A percentile compares a stretch with the other conserved stretches of the same genome.
Conservation (phyloP, 2,329 filamentous ascomycete species). For the Davidsoniella neocaledoniae region DNA sequence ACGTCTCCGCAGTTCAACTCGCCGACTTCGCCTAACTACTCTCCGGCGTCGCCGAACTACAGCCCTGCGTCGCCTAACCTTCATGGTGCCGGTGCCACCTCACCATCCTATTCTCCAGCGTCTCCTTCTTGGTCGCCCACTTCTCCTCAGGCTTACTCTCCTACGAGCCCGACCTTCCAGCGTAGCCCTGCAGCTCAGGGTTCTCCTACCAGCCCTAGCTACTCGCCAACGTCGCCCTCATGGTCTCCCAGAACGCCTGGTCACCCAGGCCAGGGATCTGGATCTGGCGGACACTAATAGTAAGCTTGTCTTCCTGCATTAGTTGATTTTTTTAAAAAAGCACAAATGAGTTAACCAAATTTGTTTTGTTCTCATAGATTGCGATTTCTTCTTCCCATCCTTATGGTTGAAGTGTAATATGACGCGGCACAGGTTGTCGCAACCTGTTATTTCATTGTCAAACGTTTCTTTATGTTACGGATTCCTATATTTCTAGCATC, state of each 20-base stretch:
- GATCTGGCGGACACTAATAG: conserved; percentile 25
- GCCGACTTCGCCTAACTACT: conserved; percentile 58
- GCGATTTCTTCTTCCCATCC: conserved; percentile 1
- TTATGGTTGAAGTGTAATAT: conserved; percentile 2
- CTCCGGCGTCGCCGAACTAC: conserved; percentile 54
- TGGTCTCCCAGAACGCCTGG: conserved; percentile 31
- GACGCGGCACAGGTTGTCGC: conserved; percentile 6
- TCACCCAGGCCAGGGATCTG: conserved; percentile 17
- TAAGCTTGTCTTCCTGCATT: conserved; percentile 8
- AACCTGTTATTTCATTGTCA: conserved; percentile 3
- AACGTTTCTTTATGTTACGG: background rate
- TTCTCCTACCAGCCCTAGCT: conserved; percentile 52
- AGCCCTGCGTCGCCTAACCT: conserved; percentile 49
- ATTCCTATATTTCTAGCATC: too few species aligned
- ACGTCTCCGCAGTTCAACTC: conserved; percentile 67
- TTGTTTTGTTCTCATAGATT: conserved; percentile 27
- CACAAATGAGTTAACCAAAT: conserved; percentile 3
- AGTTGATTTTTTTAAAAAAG: background rate
- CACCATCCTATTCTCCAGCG: conserved; percentile 49
- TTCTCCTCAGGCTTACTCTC: conserved; percentile 47
- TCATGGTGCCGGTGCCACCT: conserved; percentile 27
- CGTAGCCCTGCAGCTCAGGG: conserved; percentile 35
- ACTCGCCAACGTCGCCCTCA: conserved; percentile 47
- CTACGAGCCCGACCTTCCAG: conserved; percentile 44
- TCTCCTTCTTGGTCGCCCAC: conserved; percentile 68